Base-by-base conservation (phyloP, 176 grass and related monocot species). In the Tillandsia leiboldiana region DNA sequence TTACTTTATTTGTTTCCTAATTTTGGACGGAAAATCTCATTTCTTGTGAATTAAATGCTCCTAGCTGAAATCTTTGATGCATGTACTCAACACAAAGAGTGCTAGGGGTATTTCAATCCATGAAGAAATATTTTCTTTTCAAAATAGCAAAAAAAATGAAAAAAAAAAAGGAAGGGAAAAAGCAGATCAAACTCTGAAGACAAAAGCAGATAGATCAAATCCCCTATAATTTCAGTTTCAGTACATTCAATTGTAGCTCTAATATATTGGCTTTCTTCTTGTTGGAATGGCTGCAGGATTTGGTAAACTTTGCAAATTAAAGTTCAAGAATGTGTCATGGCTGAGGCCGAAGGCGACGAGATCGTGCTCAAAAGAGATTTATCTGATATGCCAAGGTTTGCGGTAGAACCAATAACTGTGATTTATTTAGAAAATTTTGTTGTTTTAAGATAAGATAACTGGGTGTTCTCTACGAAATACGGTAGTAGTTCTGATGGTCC, bases 341-440 rank as follows among this genome's bases (percentile, higher is more conserved):
- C 72, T 87, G 74, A 83, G 89, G 79, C 94, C 94, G 2, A 92
- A 90, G 69, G 94, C 89, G 3, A 93, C 93, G 1, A 85, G 93
- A 64, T 87, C 89, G 74, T 83, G 75, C 57, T 97, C 93, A 3
- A 81, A 86, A 86, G 89, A 97, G 65, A 97, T 92, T 67, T 97
- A 92, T 81, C 51, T 93, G 80, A 87, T 97, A 51, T 97, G 94
- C 0, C 86, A 93, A 77, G 89, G 86, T 58, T 62, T 89, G 33
- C 53, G 83, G 24, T 96, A 91, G 76, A 63, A 15, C 15, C 14
- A 12, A 13, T 11, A 29, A 58, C 24, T 53, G 15, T n/a, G 54
- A 70, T 51, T 79, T 67, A 72, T 69, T 79, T 72, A 68, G 50
- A n/a, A 56, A 26, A 66, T 10, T 78, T 65, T 73, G 23, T 11